These are phyloP conservation scores for Tylopilus felleus DNA, from an alignment of 768 basidiomycete genomes.

Conservation along the genomic window DNA sequence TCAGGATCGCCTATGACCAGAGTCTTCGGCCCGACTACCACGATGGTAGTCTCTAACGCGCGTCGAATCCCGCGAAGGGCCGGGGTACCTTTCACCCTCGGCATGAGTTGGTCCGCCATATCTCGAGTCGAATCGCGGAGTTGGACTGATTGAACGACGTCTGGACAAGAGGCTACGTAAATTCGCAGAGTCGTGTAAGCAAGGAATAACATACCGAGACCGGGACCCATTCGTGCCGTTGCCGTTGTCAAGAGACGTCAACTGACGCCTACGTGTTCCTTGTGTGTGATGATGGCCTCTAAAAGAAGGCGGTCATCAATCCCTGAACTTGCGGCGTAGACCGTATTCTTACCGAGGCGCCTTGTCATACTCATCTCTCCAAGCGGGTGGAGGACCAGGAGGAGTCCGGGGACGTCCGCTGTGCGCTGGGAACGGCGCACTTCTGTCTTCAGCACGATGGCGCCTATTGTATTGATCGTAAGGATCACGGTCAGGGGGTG, in stretches of 20 bases:
- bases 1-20: slow-evolving; percentile 30
- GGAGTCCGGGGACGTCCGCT: slow-evolving; percentile 52
- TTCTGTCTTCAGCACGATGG: slow-evolving; percentile 41
- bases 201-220: slow-evolving; percentile 34
- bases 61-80: slow-evolving; percentile 30
- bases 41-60: slow-evolving; percentile 41
- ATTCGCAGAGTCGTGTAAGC: background rate
- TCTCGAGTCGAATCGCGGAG: slow-evolving; percentile 49
- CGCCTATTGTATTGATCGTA: slow-evolving; percentile 66
- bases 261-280: slow-evolving; percentile 48
- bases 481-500: slow-evolving; percentile 39
- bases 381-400: slow-evolving; percentile 53
- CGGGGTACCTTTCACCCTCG: slow-evolving; percentile 50
- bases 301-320: background rate
- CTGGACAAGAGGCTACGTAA: slow-evolving; percentile 31
- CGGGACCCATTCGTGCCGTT: slow-evolving; percentile 40
- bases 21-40: slow-evolving; percentile 30
- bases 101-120: slow-evolving; percentile 44
- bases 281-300: slow-evolving; percentile 18
- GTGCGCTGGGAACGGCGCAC: slow-evolving; percentile 40
- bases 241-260: slow-evolving; percentile 50
- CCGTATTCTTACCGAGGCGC: slow-evolving; percentile 47
- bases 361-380: slow-evolving; percentile 63
- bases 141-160: slow-evolving; percentile 71
- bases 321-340: background rate